These are phyloP conservation scores for Torulaspora gathmanii DNA, from an alignment of 805 yeast species.

Conservation along the genomic window DNA sequence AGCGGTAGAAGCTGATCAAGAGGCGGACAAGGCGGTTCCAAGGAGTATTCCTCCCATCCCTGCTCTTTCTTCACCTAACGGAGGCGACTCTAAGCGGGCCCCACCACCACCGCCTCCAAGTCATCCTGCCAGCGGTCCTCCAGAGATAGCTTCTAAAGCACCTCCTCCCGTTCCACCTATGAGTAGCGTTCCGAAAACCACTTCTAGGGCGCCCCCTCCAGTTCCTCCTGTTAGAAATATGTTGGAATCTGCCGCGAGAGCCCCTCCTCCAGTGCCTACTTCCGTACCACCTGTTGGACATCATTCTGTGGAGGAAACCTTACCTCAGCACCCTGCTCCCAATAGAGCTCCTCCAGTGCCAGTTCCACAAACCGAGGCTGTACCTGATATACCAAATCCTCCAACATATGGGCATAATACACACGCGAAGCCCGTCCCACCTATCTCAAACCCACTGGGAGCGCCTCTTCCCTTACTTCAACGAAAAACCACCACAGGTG, in stretches of 20 bases:
- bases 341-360: slow-evolving; percentile 11
- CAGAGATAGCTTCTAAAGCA: neutral
- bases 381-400: slow-evolving; percentile 15
- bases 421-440: neutral
- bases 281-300: slow-evolving; percentile 4
- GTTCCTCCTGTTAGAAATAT: neutral
- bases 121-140: slow-evolving; percentile 4
- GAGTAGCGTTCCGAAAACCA: too few species aligned
- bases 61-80: slow-evolving; percentile 7
- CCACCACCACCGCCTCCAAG: slow-evolving; percentile 12
- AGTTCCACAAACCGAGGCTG: slow-evolving; percentile 16
- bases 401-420: neutral
- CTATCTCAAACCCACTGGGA: neutral
- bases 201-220: neutral
- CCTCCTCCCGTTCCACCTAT: slow-evolving; percentile 3
- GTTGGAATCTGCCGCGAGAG: neutral
- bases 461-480: neutral
- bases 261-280: slow-evolving; percentile 7
- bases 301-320: neutral
- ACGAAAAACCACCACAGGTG: slow-evolving; percentile 18
- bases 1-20: neutral
- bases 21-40: neutral
- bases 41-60: slow-evolving; percentile 4
- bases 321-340: slow-evolving; percentile 6
- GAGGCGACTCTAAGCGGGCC: neutral